A percentile compares a stretch with the other conserved stretches of the same genome.
These are phyloP conservation scores for Yarrowia porcina DNA, from an alignment of 805 yeast genomes.

Conservation along the genomic window DNA sequence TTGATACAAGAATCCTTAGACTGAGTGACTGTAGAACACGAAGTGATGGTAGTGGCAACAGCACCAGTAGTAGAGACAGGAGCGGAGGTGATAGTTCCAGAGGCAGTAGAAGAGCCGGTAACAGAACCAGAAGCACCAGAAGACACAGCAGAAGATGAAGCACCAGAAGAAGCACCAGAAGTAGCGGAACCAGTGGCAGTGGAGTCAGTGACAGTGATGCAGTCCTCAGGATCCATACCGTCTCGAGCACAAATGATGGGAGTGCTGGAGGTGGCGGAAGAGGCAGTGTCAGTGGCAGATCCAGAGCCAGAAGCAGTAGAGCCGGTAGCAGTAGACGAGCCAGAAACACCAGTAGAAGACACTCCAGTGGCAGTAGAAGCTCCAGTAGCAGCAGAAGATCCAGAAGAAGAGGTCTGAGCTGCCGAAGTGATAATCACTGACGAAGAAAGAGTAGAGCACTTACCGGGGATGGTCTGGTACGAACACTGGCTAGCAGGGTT, in stretches of 20 bases:
- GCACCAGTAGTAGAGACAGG: too few relatives aligned
- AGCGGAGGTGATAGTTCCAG: neutral
- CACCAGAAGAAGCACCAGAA: neutral
- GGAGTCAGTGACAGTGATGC: neutral
- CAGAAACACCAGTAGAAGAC: too few relatives aligned
- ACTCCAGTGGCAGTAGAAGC: too few relatives aligned
- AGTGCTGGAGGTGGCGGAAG: neutral
- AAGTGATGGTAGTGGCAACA: neutral
- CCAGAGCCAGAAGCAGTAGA: too few relatives aligned
- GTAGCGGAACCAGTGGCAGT: neutral
- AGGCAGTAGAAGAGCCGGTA: neutral
- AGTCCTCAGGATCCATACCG: neutral
- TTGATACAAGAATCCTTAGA: neutral
- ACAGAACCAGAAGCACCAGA: neutral
- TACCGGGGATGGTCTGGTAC: neutral
- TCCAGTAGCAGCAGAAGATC: too few relatives aligned
- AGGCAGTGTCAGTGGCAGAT: too few relatives aligned
- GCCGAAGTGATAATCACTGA: conserved; percentile 2
- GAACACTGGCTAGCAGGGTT: neutral
- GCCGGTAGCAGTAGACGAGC: too few relatives aligned
- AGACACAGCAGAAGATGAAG: neutral
- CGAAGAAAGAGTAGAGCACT: neutral
- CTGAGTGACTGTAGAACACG: neutral
- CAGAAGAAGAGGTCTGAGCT: neutral
- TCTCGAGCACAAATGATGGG: neutral